phyloP scores from a whole-genome alignment of 2,329 filamentous ascomycete genomes.

The Xylaria sp. region DNA sequence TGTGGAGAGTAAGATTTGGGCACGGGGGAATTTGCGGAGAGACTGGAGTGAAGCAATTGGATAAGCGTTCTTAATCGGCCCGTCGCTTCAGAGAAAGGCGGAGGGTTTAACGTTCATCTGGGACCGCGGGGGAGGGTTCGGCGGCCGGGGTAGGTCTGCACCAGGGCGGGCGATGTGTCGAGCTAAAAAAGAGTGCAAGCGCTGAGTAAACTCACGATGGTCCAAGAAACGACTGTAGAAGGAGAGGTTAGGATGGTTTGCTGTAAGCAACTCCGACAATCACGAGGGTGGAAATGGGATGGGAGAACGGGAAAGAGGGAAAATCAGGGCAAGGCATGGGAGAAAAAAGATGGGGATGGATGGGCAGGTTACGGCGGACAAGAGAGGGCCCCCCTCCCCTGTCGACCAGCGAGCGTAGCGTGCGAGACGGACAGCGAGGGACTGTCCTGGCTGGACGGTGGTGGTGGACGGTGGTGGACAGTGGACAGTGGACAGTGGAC shows the following conservation, averaged over 20 bases:
- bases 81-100: constrained; percentile 38
- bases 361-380: constrained; percentile 16
- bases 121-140: constrained; percentile 24
- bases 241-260: constrained; percentile 15
- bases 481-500: constrained; percentile 18
- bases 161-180: constrained; percentile 2
- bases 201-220: constrained; percentile 13
- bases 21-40: constrained; percentile 28
- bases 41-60: constrained; percentile 33
- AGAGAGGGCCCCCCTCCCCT: constrained; percentile 7
- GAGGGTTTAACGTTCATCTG: constrained; percentile 33
- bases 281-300: constrained; percentile 6
- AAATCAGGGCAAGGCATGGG: constrained; percentile 6
- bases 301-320: constrained; percentile 10
- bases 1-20: constrained; percentile 20
- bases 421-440: constrained; percentile 7
- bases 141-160: constrained; percentile 21
- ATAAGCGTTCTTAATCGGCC: constrained; percentile 38
- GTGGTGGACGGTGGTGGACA: too few relatives aligned
- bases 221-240: constrained; percentile 12
- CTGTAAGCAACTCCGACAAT: constrained; percentile 12
- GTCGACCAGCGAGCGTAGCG: not conserved
- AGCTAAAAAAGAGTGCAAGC: constrained; percentile 15
- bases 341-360: constrained; percentile 24
- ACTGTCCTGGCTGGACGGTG: constrained; percentile 20